Conservation (phyloP, 352 stramenopile species). For the Globisporangium echinulatum region DNA sequence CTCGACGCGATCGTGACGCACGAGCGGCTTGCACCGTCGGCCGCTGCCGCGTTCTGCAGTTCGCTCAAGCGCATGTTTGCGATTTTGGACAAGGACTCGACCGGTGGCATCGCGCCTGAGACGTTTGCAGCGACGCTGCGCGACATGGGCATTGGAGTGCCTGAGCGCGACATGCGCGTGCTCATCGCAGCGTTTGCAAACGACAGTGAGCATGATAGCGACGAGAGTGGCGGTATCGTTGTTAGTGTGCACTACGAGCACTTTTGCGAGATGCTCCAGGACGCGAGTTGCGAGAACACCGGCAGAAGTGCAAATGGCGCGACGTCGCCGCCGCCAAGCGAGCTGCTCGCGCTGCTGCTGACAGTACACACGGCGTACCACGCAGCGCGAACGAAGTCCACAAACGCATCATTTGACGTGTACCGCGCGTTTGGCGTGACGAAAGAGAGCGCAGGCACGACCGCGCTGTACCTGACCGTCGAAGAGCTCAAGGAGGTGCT, state of each 20-base stretch:
- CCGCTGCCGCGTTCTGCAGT: slow-evolving; percentile 41
- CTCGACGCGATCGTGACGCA: slow-evolving; percentile 40
- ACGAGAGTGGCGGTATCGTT: slow-evolving; percentile 4
- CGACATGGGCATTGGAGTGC: slow-evolving; percentile 50
- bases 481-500: slow-evolving; percentile 72
- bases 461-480: slow-evolving; percentile 32
- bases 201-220: slow-evolving; percentile 7
- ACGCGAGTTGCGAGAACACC: slow-evolving; percentile 13
- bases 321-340: slow-evolving; percentile 20
- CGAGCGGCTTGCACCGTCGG: slow-evolving; percentile 39
- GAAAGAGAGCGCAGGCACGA: slow-evolving; percentile 18
- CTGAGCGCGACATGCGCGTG: slow-evolving; percentile 30
- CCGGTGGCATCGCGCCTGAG: slow-evolving; percentile 30
- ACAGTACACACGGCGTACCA: slow-evolving; percentile 38
- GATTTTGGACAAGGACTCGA: slow-evolving; percentile 74
- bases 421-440: slow-evolving; percentile 38
- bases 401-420: slow-evolving; percentile 32
- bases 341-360: slow-evolving; percentile 48
- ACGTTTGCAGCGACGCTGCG: slow-evolving; percentile 55
- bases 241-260: slow-evolving; percentile 31
- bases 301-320: neutral
- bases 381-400: slow-evolving; percentile 15
- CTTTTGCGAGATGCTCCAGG: slow-evolving; percentile 53
- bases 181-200: slow-evolving; percentile 34
- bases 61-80: slow-evolving; percentile 76